phyloP scores from a whole-genome alignment of 306 rosid species.

The Rosa lucieae region DNA sequence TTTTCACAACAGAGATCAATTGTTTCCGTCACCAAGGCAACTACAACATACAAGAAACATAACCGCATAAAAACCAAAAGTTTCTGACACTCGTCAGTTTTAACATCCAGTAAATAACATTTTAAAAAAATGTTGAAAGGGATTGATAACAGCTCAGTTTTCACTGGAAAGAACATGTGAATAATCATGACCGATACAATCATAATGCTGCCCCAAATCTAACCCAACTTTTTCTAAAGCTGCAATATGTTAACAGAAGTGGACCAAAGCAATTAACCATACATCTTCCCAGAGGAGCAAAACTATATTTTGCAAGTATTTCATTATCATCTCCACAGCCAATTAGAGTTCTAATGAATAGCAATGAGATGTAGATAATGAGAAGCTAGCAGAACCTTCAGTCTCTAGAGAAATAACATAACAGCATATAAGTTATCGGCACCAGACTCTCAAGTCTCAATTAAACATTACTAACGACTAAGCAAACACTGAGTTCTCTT shows the following conservation, averaged over 20 bases:
- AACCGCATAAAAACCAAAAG: neutral
- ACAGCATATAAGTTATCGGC: neutral
- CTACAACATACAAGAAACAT: neutral
- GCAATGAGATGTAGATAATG: neutral
- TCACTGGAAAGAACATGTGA: slow-evolving; percentile 5
- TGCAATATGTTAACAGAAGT: neutral
- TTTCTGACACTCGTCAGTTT: neutral
- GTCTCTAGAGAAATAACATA: neutral
- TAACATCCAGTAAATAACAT: neutral
- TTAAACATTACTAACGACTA: neutral
- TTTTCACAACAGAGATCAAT: neutral
- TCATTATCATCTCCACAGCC: neutral
- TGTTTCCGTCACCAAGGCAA: neutral
- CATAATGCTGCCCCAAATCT: neutral
- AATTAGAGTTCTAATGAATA: neutral
- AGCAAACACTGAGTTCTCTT: neutral
- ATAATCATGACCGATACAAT: neutral
- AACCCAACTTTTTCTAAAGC: neutral
- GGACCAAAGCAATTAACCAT: neutral
- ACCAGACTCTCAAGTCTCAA: neutral
- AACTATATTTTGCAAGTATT: neutral
- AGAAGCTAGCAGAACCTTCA: slow-evolving; percentile 3
- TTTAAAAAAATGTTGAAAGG: neutral
- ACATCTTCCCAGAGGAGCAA: neutral
- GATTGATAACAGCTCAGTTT: neutral